phyloP scores from a whole-genome alignment of 1,284 basidiomycete species.

The Cystobasidiaceae sp. region DNA sequence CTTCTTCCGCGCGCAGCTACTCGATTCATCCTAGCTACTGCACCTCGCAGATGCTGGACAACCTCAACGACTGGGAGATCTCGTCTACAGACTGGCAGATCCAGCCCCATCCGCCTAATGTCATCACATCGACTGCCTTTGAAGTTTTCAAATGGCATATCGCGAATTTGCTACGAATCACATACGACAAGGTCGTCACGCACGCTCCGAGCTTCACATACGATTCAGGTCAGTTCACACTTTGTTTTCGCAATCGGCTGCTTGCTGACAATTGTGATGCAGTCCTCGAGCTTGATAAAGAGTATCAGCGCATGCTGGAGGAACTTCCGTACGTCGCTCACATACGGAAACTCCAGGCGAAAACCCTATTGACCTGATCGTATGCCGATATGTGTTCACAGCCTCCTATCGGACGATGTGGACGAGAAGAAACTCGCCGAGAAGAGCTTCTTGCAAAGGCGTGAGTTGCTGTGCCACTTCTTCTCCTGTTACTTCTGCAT shows the following conservation, averaged over 20 bases:
- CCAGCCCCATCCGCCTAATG: slow-evolving; percentile 1
- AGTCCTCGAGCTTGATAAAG: slow-evolving; percentile 35
- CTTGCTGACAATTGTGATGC: background rate
- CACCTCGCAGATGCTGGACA: slow-evolving; percentile 34
- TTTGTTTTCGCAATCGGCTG: too few relatives aligned
- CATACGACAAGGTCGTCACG: slow-evolving; percentile 36
- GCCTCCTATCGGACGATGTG: slow-evolving; percentile 20
- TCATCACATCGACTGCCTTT: slow-evolving; percentile 35
- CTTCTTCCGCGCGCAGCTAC: slow-evolving; percentile 26
- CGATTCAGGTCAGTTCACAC: background rate
- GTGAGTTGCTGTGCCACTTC: slow-evolving; percentile 30
- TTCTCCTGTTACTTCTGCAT: slow-evolving; percentile 8
- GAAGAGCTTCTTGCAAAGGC: background rate
- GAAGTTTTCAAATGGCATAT: slow-evolving; percentile 36
- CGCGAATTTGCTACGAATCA: slow-evolving; percentile 32
- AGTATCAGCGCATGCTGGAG: background rate
- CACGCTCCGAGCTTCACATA: slow-evolving; percentile 30
- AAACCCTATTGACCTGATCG: background rate
- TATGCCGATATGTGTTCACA: slow-evolving; percentile 2
- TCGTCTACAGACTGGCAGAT: slow-evolving; percentile 34
- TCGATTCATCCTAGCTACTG: slow-evolving; percentile 27
- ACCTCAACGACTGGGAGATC: slow-evolving; percentile 35
- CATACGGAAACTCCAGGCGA: background rate
- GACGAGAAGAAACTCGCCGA: slow-evolving; percentile 1
- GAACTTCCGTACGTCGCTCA: background rate